Conservation (phyloP, 306 rosid genomes). For the Aeschynomene evenia region DNA sequence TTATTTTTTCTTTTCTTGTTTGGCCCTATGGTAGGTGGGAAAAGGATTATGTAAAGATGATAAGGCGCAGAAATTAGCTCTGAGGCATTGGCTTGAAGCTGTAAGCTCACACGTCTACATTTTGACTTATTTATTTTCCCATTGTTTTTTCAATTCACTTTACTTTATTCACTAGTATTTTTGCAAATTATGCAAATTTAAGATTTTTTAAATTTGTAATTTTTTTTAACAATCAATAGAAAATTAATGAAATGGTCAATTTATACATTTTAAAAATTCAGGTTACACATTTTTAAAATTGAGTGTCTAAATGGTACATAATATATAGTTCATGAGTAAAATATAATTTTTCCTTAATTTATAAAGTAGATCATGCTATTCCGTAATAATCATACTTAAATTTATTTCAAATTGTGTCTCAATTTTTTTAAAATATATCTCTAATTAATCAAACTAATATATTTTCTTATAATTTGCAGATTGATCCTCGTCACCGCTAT, state of each 20-base stretch:
- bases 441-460: constrained; percentile 18
- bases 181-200: too few species aligned
- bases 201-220: background rate
- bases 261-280: too few species aligned
- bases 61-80: constrained; percentile 73
- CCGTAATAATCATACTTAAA: background rate
- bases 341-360: too few species aligned
- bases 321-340: too few species aligned
- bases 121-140: background rate
- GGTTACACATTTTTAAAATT: too few species aligned
- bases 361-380: background rate
- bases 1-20: too few species aligned
- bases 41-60: constrained; percentile 84
- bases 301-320: too few species aligned
- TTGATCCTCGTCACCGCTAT: constrained; percentile 89
- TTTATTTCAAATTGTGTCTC: too few species aligned
- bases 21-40: constrained; percentile 64
- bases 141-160: background rate
- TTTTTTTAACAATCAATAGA: too few species aligned
- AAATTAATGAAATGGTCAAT: too few species aligned
- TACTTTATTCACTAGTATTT: too few species aligned
- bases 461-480: constrained; percentile 33
- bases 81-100: constrained; percentile 92
- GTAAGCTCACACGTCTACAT: constrained; percentile 49
- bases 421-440: too few species aligned